phyloP scores from a whole-genome alignment of 2,329 filamentous ascomycete genomes.

The Zymoseptoria passerinii region DNA sequence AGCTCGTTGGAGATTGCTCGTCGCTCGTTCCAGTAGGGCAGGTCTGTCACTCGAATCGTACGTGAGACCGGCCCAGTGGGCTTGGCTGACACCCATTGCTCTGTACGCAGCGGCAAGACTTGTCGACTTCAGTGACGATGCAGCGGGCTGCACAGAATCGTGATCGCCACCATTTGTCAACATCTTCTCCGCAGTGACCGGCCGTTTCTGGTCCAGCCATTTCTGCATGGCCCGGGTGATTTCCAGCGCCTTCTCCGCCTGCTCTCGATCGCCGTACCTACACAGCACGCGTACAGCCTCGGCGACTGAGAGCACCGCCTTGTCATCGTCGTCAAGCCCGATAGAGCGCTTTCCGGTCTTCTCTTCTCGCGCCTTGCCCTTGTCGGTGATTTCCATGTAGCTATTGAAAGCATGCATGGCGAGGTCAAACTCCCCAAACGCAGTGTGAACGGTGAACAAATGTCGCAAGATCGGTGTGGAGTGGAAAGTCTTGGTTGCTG shows the following conservation, averaged over 20 bases:
- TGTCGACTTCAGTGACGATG: conserved; percentile 45
- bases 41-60: conserved; percentile 63
- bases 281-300: conserved; percentile 75
- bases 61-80: conserved; percentile 78
- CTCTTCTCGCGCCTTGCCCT: conserved; percentile 73
- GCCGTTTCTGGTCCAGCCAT: conserved; percentile 58
- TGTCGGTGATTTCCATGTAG: conserved; percentile 79
- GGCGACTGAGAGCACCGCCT: conserved; percentile 66
- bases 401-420: conserved; percentile 87
- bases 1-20: conserved; percentile 60
- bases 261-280: conserved; percentile 65
- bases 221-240: conserved; percentile 64
- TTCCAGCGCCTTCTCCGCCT: conserved; percentile 69
- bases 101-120: conserved; percentile 67
- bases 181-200: conserved; percentile 12
- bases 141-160: conserved; percentile 4
- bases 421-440: conserved; percentile 83
- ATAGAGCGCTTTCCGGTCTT: conserved; percentile 62
- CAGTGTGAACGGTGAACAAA: conserved; percentile 78
- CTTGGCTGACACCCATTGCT: conserved; percentile 75
- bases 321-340: conserved; percentile 69
- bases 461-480: conserved; percentile 81
- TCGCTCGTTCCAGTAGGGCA: conserved; percentile 68
- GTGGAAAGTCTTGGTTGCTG: conserved; percentile 89
- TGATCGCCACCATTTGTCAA: conserved; percentile 8